Evolutionary conservation across 768 basidiomycete genomes (phyloP), one percentile per base, ranked within the genome.

Genomic region (Mycena floridula): DNA sequence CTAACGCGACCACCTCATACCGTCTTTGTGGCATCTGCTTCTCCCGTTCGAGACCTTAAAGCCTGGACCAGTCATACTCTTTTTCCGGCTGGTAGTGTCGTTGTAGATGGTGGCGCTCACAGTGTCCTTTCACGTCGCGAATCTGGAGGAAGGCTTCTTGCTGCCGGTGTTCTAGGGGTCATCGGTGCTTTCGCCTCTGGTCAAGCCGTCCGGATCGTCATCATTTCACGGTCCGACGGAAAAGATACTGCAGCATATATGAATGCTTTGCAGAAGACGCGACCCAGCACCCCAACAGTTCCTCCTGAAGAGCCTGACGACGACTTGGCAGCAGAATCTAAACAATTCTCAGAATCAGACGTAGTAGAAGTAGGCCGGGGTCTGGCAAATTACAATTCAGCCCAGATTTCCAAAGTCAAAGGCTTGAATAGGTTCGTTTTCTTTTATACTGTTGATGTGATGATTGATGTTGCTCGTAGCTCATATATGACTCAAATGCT

Each of bases 41-140:
- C 68, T n/a, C 88, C 90, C 1, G 70, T 89, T 56, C 74, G 78
- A 32, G 94, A 96, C 56, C 76, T 96, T 39, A 95, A 97, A 55
- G 82, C 89, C 44, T 99, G 96, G 96, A 95, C 95, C 23, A 81
- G 83, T n/a, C 93, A 99, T 62, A 97, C 95, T 0, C 72, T 98
- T 13, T 81, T 81, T 48, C 88, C 95, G 0, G 79, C 94, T 0
- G 96, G 96, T 0, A 84, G 79, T 35, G 79, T 98, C 35, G 71
- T 94, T 58, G 85, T 98, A 51, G 93, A 96, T 61, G 62, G 77
- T 15, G 95, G 96, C 8, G 96, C 96, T 0, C 83, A 93, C 58
- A 71, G 76, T 21, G 92, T 96, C 26, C 74, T 98, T 44, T 82
- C 85, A 9, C 79, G 83, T 42, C 78, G 85, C 23, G 85, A 91